Base-by-base conservation (phyloP, 2,329 filamentous ascomycete species). In the Pyricularia sp. region DNA sequence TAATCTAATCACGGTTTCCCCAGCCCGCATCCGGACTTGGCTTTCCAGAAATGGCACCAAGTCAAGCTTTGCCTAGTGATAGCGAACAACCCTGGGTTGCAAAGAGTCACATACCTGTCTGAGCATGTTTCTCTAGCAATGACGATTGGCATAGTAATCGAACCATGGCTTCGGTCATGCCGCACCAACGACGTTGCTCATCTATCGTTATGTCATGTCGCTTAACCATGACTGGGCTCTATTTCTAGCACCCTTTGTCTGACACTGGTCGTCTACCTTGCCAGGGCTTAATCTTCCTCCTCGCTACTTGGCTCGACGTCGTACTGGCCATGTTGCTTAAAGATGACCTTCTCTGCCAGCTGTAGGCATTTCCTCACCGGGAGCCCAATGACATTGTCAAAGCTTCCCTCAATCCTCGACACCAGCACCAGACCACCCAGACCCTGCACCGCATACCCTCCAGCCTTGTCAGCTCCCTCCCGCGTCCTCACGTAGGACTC, bases 381-480 rank as follows among this genome's bases (percentile, higher is more conserved):
- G 78, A 99, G 78, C 0, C 95, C 95, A 31, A 99, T 89, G 1
- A 98, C 95, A 78, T 98, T 98, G 82, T 99, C 95, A 75, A 93
- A 92, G 68, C 88, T 89, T 12, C 95, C 95, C 72, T 97, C 92
- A 72, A 99, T 91, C 78, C 86, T 90, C 78, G 97, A 93, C 14
- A 99, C 89, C 69, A 99, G 79, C 70, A 99, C 83, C 77, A 97
- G 89, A 10, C 92, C 90, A 1, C 92, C 95, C 12, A 94, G 83
- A 0, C 94, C 95, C 79, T 99, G 95, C 68, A 99, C 87, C 1
- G 93, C 95, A 79, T 99, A 99, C 0, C 95, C 95, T 2, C 95
- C 95, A 0, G 95, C 95, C 83, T 98, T 99, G 79, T 98, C 95
- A 12, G 88, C 93, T 1, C 95, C 95, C 82, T 99, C 95, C 69